These are phyloP conservation scores for Chrysanthemum makinoi DNA, from an alignment of 129 eudicot species.

Conservation along the genomic window DNA sequence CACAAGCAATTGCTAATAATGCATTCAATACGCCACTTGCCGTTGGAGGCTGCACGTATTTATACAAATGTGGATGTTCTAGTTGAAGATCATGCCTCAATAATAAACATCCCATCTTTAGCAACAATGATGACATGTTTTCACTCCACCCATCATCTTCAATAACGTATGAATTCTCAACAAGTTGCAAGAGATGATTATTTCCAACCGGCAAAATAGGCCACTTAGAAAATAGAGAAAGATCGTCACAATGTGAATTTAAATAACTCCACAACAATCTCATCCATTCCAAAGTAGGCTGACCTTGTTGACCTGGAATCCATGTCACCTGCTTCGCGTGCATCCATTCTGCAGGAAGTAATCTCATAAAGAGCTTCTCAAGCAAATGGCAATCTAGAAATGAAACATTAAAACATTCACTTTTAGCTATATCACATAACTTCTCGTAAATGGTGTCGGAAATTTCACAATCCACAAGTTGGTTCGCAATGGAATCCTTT, in stretches of 20 bases:
- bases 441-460: constrained; percentile 59
- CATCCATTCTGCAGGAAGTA: constrained; percentile 92
- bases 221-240: constrained; percentile 79
- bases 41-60: constrained; percentile 80
- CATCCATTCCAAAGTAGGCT: constrained; percentile 93
- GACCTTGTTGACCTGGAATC: constrained; percentile 78
- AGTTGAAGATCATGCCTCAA: constrained; percentile 70
- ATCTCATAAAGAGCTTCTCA: constrained; percentile 68
- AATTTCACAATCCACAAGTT: constrained; percentile 64
- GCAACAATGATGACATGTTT: constrained; percentile 76
- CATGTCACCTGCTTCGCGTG: constrained; percentile 77
- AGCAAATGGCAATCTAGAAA: constrained; percentile 66
- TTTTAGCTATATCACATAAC: constrained; percentile 71
- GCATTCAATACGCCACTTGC: constrained; percentile 90
- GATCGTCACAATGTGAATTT: constrained; percentile 61
- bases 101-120: constrained; percentile 71
- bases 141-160: constrained; percentile 98
- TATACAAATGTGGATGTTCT: constrained; percentile 68
- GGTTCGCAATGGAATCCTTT: constrained; percentile 76
- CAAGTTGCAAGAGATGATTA: constrained; percentile 66
- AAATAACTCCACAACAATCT: constrained; percentile 81
- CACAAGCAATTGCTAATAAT: constrained; percentile 58
- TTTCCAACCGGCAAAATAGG: constrained; percentile 91
- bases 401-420: constrained; percentile 68
- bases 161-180: constrained; percentile 74